Evolutionary conservation across 179 eudicot genomes (phyloP).

Genomic region (Corrigiola litoralis): DNA sequence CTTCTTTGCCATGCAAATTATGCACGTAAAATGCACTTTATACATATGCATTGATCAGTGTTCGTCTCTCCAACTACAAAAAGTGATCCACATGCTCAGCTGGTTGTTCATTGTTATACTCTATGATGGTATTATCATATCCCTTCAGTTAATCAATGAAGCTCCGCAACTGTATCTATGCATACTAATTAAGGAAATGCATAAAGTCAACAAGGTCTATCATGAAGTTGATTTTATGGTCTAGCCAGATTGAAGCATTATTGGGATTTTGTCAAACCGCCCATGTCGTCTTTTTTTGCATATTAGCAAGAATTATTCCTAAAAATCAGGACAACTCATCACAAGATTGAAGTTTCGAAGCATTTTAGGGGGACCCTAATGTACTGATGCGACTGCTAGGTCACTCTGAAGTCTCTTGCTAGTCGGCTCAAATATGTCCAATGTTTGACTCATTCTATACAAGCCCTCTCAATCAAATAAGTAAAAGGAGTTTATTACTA

Average conservation of each 20-base stretch:
- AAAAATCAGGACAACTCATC: slow-evolving; percentile 20
- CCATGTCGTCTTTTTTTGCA: slow-evolving; percentile 12
- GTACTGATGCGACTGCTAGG: slow-evolving; percentile 5
- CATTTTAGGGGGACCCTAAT: slow-evolving; percentile 6
- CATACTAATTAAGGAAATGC: too few relatives aligned
- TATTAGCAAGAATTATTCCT: slow-evolving; percentile 2
- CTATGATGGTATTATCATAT: too few relatives aligned
- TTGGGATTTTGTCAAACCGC: slow-evolving; percentile 27
- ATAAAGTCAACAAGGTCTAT: not conserved
- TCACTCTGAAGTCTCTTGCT: slow-evolving; percentile 15
- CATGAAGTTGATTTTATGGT: not conserved
- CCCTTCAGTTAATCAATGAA: not conserved
- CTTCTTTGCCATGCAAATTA: slow-evolving; percentile 9
- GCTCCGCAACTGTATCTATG: slow-evolving; percentile 1
- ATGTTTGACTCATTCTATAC: slow-evolving; percentile 1
- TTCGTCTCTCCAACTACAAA: slow-evolving; percentile 14
- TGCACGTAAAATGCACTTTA: slow-evolving; percentile 6
- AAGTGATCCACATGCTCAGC: slow-evolving; percentile 9
- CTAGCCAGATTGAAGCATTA: slow-evolving; percentile 9
- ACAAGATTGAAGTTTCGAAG: not conserved
- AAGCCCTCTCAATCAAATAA: not conserved
- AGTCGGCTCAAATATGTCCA: slow-evolving; percentile 8
- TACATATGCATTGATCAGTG: slow-evolving; percentile 4
- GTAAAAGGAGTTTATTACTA: too few relatives aligned
- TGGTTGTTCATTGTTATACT: not conserved